phyloP scores from a whole-genome alignment of 768 basidiomycete genomes.

The Suillus lakei region DNA sequence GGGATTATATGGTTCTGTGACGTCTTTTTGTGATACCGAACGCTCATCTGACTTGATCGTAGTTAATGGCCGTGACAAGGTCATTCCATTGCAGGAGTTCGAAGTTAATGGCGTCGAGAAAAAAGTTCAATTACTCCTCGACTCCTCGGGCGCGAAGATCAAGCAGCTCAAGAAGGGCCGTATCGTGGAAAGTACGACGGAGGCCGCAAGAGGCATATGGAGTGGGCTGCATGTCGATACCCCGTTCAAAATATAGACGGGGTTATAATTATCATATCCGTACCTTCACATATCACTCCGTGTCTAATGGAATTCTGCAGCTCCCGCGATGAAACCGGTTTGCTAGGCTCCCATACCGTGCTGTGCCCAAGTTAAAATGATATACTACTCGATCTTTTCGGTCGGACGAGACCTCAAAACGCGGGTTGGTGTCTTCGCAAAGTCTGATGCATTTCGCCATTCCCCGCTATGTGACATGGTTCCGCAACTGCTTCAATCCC shows the following conservation, averaged over 20 bases:
- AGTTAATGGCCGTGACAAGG: constrained; percentile 92
- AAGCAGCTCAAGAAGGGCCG: constrained; percentile 69
- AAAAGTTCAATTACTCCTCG: constrained; percentile 84
- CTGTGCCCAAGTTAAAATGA: too few species aligned
- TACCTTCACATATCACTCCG: constrained; percentile 9
- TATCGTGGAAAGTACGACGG: constrained; percentile 77
- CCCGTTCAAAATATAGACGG: constrained; percentile 55
- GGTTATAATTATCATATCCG: not conserved
- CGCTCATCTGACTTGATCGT: constrained; percentile 20
- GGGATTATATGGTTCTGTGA: constrained; percentile 76
- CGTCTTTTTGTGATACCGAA: constrained; percentile 12
- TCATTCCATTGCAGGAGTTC: constrained; percentile 77
- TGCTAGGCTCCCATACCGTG: too few species aligned
- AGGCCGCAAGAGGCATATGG: constrained; percentile 88
- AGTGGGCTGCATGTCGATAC: constrained; percentile 84
- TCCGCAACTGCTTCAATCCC: not conserved
- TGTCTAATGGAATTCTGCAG: not conserved
- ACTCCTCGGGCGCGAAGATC: constrained; percentile 88
- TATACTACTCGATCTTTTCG: too few species aligned
- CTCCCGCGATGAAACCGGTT: not conserved
- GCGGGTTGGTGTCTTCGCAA: not conserved
- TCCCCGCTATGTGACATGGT: not conserved
- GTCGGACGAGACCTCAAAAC: too few species aligned
- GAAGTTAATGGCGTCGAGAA: constrained; percentile 74
- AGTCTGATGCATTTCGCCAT: not conserved